Conservation (phyloP, 2,329 filamentous ascomycete genomes). For the Macroventuria anomochaeta region DNA sequence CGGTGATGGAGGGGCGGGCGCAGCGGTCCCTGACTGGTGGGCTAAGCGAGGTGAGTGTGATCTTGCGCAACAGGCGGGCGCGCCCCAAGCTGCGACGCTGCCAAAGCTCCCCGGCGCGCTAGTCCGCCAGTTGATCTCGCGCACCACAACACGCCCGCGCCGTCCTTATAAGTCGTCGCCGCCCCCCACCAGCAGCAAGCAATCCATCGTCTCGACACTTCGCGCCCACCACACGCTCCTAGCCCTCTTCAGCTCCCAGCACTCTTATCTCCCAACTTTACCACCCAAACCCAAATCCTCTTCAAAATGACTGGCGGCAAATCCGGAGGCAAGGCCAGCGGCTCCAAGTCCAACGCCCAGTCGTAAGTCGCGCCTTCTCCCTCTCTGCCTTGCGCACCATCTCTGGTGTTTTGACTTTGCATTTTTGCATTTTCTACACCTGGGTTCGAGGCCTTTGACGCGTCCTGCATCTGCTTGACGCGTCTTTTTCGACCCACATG, state of each 20-base stretch:
- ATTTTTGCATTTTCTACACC: conserved; percentile 1
- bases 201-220: conserved; percentile 50
- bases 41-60: conserved; percentile 32
- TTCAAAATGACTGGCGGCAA: conserved; percentile 99
- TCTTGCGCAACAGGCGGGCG: conserved; percentile 28
- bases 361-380: conserved; percentile 70
- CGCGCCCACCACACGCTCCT: conserved; percentile 39
- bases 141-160: conserved; percentile 48
- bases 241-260: conserved; percentile 22
- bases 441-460: conserved; percentile 10
- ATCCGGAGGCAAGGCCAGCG: conserved; percentile 99
- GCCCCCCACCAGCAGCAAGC: conserved; percentile 48
- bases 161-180: conserved; percentile 51
- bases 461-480: conserved; percentile 26
- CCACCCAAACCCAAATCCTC: conserved; percentile 48
- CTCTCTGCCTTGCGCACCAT: conserved; percentile 13
- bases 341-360: conserved; percentile 94
- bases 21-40: conserved; percentile 22
- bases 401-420: conserved; percentile 14
- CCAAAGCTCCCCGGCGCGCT: conserved; percentile 35
- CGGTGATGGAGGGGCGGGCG: conserved; percentile 29
- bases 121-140: conserved; percentile 49
- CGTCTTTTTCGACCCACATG: conserved; percentile 35
- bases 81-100: conserved; percentile 24
- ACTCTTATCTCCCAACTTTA: conserved; percentile 34